Conservation (phyloP, 2,329 filamentous ascomycete species). For the Dactylella cylindrospora region DNA sequence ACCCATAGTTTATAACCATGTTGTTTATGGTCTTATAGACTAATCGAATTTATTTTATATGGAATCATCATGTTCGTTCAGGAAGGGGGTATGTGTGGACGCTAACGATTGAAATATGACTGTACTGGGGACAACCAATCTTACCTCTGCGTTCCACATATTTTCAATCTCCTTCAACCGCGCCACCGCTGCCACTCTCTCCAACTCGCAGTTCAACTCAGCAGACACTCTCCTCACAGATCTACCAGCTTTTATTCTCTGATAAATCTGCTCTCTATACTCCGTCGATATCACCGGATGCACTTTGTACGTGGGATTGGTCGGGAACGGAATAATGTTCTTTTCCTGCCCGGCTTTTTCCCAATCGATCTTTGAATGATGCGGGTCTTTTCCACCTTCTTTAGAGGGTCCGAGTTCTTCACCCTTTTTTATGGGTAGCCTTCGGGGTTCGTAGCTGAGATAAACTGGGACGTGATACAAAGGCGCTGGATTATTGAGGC, state of each 20-base stretch:
- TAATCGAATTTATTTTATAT: conserved; percentile 48
- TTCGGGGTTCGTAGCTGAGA: conserved; percentile 38
- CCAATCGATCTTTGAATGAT: too few relatives aligned
- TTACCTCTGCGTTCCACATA: conserved; percentile 73
- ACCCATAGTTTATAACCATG: conserved; percentile 48
- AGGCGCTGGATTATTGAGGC: conserved; percentile 44
- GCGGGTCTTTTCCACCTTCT: neutral
- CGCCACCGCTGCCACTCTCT: conserved; percentile 80
- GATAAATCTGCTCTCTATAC: conserved; percentile 73
- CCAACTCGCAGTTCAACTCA: conserved; percentile 75
- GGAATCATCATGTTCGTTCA: conserved; percentile 47
- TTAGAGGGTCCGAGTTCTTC: too few relatives aligned
- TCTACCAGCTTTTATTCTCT: conserved; percentile 66
- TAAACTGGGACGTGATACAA: conserved; percentile 39
- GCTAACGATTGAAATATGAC: conserved; percentile 29
- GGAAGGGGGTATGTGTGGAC: conserved; percentile 6
- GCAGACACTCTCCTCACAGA: conserved; percentile 76
- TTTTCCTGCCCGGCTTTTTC: neutral
- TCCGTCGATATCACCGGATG: conserved; percentile 72
- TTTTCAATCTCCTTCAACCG: conserved; percentile 83
- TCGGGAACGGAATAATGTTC: conserved; percentile 60
- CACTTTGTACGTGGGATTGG: conserved; percentile 70
- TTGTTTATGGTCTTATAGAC: conserved; percentile 48
- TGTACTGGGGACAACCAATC: conserved; percentile 51
- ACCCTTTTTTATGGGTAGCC: conserved; percentile 42